Evolutionary conservation across 495 filamentous ascomycete genomes (phyloP).

Genomic region (Aspergillus avenaceus): DNA sequence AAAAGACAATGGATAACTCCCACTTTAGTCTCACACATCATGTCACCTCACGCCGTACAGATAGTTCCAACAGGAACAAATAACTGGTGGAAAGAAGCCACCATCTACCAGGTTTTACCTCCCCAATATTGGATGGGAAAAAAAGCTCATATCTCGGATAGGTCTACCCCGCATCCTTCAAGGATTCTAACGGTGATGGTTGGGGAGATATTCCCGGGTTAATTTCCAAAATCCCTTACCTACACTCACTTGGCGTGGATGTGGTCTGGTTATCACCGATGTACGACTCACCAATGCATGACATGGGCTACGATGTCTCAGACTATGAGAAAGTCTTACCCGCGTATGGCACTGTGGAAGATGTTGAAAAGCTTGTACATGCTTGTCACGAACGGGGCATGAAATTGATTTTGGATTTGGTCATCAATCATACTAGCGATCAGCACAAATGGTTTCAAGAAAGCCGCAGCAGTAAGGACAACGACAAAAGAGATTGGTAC

Average conservation of each 20-base stretch:
- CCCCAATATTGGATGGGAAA: too few relatives aligned
- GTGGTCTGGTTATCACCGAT: constrained; percentile 39
- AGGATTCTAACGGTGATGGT: constrained; percentile 38
- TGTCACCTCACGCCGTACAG: constrained; percentile 12
- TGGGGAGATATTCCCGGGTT: constrained; percentile 60
- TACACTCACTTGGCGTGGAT: constrained; percentile 40
- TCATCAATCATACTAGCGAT: constrained; percentile 57
- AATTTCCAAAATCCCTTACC: constrained; percentile 54
- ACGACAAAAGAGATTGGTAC: constrained; percentile 56
- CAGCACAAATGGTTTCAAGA: constrained; percentile 56
- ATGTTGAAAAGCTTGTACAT: constrained; percentile 49
- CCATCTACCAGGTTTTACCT: constrained; percentile 40
- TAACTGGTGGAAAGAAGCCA: constrained; percentile 39
- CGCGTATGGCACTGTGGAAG: constrained; percentile 50
- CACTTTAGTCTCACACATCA: not conserved
- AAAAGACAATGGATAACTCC: not conserved
- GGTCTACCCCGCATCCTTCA: constrained; percentile 38
- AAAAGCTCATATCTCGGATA: too few relatives aligned
- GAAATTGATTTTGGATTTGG: constrained; percentile 53
- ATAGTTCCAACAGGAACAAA: constrained; percentile 16
- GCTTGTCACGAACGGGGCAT: constrained; percentile 48
- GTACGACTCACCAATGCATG: constrained; percentile 49
- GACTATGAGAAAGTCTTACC: constrained; percentile 55
- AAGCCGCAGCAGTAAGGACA: constrained; percentile 40
- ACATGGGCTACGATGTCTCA: constrained; percentile 54